These are phyloP conservation scores for Mitragyna speciosa DNA, from an alignment of 257 asterid genomes.

Conservation along the genomic window DNA sequence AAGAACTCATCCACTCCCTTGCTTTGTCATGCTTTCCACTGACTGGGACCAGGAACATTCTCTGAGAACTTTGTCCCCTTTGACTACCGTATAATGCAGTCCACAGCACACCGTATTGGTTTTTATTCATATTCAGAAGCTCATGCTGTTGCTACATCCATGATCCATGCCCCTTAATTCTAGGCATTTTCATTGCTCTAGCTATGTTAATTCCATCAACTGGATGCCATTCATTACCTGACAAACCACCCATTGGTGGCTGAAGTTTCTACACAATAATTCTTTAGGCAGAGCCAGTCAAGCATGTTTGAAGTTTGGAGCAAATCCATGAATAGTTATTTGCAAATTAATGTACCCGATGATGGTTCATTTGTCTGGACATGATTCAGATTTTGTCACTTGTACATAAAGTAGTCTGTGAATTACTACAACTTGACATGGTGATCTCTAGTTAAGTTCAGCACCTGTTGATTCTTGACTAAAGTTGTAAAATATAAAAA, in stretches of 20 bases:
- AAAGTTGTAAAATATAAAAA: too few relatives aligned
- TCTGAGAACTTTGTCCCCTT: conserved; percentile 43
- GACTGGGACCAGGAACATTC: conserved; percentile 52
- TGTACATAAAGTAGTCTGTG: background rate
- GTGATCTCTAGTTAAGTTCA: background rate
- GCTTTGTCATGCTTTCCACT: conserved; percentile 34
- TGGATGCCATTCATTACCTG: background rate
- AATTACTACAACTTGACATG: background rate
- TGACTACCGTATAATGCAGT: conserved; percentile 24
- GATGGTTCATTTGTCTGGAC: conserved; percentile 6
- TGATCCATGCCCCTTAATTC: conserved; percentile 3
- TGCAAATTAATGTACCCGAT: conserved; percentile 9
- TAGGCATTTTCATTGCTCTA: conserved; percentile 13
- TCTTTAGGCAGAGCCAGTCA: conserved; percentile 1
- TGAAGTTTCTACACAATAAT: background rate
- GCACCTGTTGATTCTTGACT: background rate
- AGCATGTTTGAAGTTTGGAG: background rate
- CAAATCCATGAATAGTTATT: conserved; percentile 11
- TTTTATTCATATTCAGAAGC: background rate
- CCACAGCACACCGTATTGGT: background rate
- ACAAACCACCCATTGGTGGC: background rate
- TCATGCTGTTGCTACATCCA: background rate
- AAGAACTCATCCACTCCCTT: conserved; percentile 18
- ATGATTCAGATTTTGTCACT: conserved; percentile 6
- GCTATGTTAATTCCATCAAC: background rate